Evolutionary conservation across 2,329 filamentous ascomycete genomes (phyloP).

Genomic region (Pseudopithomyces chartarum): DNA sequence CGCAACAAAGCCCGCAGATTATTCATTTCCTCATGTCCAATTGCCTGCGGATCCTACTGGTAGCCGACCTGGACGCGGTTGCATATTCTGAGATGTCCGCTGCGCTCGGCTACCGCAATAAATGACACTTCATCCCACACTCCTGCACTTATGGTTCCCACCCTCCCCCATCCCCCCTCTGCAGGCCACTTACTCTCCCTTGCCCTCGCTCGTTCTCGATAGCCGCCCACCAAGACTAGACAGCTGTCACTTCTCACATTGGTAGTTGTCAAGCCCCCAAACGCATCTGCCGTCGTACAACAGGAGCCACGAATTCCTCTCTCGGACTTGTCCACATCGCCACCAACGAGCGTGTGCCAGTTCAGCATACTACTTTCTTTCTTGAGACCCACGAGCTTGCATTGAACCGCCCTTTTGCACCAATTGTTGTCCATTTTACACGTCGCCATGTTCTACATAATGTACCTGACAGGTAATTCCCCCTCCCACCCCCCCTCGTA

Average conservation of each 20-base stretch:
- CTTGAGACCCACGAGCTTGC: constrained; percentile 30
- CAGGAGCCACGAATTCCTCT: constrained; percentile 42
- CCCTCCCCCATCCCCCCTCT: constrained; percentile 40
- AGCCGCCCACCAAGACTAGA: constrained; percentile 31
- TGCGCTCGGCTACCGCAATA: constrained; percentile 48
- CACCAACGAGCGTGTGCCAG: constrained; percentile 42
- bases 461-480: constrained; percentile 51
- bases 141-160: constrained; percentile 40
- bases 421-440: constrained; percentile 28
- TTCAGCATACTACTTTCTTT: constrained; percentile 33
- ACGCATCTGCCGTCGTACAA: constrained; percentile 41
- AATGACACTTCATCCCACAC: constrained; percentile 47
- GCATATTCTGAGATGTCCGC: constrained; percentile 45
- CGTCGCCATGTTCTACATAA: constrained; percentile 49
- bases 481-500: too few relatives aligned
- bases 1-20: constrained; percentile 48
- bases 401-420: constrained; percentile 29
- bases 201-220: constrained; percentile 40
- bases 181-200: constrained; percentile 45
- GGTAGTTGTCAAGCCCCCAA: constrained; percentile 40
- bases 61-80: constrained; percentile 48
- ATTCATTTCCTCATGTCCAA: constrained; percentile 45
- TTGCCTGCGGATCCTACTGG: constrained; percentile 58
- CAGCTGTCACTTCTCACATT: constrained; percentile 45
- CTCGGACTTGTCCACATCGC: constrained; percentile 32